Percentiles rank a stretch among this genome's conserved stretches.
Evolutionary conservation across 116 monocot species (phyloP).

Genomic region (Cymodocea nodosa): DNA sequence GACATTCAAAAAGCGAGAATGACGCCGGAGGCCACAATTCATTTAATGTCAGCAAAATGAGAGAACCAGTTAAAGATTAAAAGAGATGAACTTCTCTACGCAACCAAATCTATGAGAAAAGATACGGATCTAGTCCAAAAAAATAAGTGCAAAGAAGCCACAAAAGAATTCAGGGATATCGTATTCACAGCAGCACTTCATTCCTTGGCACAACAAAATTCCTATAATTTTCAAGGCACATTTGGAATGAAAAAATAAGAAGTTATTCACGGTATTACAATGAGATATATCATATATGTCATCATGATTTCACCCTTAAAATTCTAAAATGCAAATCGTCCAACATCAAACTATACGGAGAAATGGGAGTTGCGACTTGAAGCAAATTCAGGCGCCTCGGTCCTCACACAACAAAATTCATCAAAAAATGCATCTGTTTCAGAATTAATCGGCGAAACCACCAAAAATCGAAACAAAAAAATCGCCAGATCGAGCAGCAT

Average conservation of each 20-base stretch:
- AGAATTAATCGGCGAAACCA: background rate
- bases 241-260: background rate
- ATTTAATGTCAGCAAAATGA: constrained; percentile 2
- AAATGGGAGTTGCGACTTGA: background rate
- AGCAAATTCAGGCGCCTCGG: background rate
- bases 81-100: background rate
- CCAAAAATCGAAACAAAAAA: background rate
- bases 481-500: background rate
- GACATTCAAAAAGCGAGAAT: background rate
- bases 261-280: background rate
- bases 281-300: background rate
- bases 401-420: background rate
- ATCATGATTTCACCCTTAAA: background rate
- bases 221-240: background rate
- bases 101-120: background rate
- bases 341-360: background rate
- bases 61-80: background rate
- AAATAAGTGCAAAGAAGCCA: background rate
- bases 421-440: too few species aligned
- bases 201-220: too few species aligned
- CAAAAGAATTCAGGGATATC: background rate
- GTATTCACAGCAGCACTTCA: background rate
- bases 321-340: background rate
- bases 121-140: background rate
- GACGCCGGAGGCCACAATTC: background rate